These are phyloP conservation scores for Phytophthora palmivora DNA, from an alignment of 352 stramenopile genomes.

Conservation along the genomic window DNA sequence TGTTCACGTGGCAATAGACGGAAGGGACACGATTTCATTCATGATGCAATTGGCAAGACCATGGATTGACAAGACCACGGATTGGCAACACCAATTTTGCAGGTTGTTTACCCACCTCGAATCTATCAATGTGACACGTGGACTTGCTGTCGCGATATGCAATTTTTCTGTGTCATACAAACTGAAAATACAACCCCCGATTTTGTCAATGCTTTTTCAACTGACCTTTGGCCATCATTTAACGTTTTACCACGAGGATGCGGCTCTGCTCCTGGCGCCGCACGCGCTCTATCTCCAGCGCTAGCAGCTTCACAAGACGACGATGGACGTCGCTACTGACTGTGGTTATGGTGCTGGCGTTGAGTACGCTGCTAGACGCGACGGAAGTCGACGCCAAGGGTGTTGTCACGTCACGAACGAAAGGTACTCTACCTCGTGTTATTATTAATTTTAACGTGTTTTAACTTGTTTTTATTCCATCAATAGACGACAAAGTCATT, in stretches of 20 bases:
- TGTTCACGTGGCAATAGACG: too few relatives aligned
- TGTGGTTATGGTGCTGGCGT: neutral
- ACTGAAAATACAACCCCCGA: neutral
- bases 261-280: constrained; percentile 6
- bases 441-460: constrained; percentile 12
- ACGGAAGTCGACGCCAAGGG: constrained; percentile 18
- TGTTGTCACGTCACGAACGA: constrained; percentile 23
- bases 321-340: neutral
- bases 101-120: neutral
- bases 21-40: too few relatives aligned
- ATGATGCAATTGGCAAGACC: too few relatives aligned
- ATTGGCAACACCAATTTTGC: too few relatives aligned
- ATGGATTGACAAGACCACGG: too few relatives aligned
- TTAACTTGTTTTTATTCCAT: constrained; percentile 8
- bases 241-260: constrained; percentile 26
- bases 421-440: constrained; percentile 19
- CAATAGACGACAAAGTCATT: constrained; percentile 14
- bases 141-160: neutral
- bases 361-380: constrained; percentile 19
- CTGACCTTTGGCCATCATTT: constrained; percentile 21
- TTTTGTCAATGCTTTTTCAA: constrained; percentile 4
- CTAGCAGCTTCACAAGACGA: neutral
- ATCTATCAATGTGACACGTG: neutral
- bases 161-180: neutral
- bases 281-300: neutral